Base-by-base conservation (phyloP, 1,284 basidiomycete genomes). In the Trametes versicolor region DNA sequence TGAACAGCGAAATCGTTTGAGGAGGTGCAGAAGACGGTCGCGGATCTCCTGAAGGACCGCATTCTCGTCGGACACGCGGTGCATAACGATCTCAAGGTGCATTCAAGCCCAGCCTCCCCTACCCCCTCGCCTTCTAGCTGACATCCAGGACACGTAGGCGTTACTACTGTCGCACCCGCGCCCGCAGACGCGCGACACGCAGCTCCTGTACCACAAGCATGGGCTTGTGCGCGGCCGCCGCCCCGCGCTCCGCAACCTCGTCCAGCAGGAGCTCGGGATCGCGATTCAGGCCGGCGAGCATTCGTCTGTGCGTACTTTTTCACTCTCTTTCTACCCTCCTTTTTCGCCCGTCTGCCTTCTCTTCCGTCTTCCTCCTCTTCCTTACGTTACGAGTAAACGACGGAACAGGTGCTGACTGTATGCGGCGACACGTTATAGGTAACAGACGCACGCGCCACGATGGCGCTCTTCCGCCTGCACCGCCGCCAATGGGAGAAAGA, bases 61-160 rank as follows among this genome's bases (percentile, higher is more conserved):
- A 88, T 98, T 41, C 77, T 99, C n/a, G 85, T 99, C 7, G 98
- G 97, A 0, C 97, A 99, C 76, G 97, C 97, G 0, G 83, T 99
- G 8, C 85, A 92, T 71, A 97, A 99, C 72, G 97, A 99, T 79
- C 82, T 98, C 25, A 93, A 95, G 81, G 94, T 91, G 64, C 52
- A 82, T 60, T 17, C 12, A 21, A 15, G 21, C 27, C 21, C 25
- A 23, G 27, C 15, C 25, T 7, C 19, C 19, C 32, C 8, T 6
- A 36, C 4, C 13, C 19, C 27, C 41, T 12, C 43, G 7, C 17
- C 0, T 12, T 32, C 10, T 51, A 25, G 25, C 37, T 15, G 12
- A 12, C 15, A 21, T 52, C 12, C 57, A n/a, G n/a, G n/a, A n/a
- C 27, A 10, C 45, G 34, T 72, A 96, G 92, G 95, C 90, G 0